phyloP scores from a whole-genome alignment of 225 moss, liverwort and hornwort species.

The Bryoerythrophyllum caledonicum region DNA sequence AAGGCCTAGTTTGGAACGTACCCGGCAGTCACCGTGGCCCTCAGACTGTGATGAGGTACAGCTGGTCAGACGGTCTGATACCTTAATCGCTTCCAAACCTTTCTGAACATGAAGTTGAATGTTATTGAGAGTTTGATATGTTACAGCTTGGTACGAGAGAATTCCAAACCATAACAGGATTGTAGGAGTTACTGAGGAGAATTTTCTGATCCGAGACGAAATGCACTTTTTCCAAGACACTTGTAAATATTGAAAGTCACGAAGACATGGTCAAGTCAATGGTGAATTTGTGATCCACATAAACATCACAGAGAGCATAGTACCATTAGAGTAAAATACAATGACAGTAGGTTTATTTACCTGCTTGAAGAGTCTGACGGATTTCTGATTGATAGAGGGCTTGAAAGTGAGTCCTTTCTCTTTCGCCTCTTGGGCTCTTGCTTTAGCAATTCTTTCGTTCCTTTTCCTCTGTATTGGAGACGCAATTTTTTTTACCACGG shows the following conservation, averaged over 20 bases:
- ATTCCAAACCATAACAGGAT: background rate
- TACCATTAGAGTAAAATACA: background rate
- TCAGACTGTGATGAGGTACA: conserved; percentile 41
- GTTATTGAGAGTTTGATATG: background rate
- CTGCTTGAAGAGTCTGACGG: conserved; percentile 70
- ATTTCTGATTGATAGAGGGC: conserved; percentile 72
- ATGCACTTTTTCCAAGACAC: background rate
- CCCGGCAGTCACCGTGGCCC: conserved; percentile 35
- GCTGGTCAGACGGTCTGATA: conserved; percentile 63
- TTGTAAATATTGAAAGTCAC: background rate
- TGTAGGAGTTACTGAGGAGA: background rate
- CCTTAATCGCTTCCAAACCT: conserved; percentile 62
- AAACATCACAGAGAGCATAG: background rate
- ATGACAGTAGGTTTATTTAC: conserved; percentile 10
- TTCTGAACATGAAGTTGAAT: conserved; percentile 39
- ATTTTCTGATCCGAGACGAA: background rate
- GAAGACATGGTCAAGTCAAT: background rate
- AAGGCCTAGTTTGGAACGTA: conserved; percentile 4
- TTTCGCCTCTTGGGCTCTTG: conserved; percentile 69
- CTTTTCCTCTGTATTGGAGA: conserved; percentile 46
- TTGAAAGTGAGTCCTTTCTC: conserved; percentile 74
- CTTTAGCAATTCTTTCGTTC: conserved; percentile 61
- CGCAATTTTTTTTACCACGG: background rate
- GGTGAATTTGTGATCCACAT: background rate
- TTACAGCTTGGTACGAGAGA: background rate